Evolutionary conservation across 306 rosid species (phyloP).

Genomic region (Lathyrus sativus): DNA sequence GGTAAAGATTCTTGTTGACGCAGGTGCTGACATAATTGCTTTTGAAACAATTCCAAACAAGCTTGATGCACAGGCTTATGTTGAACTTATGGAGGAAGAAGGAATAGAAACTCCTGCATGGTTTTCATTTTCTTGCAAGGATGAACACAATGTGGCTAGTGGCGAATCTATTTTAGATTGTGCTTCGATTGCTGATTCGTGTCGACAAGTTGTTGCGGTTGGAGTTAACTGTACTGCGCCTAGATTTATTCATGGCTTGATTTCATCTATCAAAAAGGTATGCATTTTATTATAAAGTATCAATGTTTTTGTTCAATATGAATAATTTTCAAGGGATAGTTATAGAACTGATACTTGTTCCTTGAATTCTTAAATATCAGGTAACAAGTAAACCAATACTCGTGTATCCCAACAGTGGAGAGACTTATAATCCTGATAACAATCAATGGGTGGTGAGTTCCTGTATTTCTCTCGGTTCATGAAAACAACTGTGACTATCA

Average conservation of each 20-base stretch:
- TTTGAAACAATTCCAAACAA: slow-evolving; percentile 88
- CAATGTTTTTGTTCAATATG: slow-evolving; percentile 1
- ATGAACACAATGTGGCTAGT: slow-evolving; percentile 65
- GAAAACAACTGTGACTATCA: not conserved
- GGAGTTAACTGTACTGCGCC: slow-evolving; percentile 94
- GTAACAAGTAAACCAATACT: slow-evolving; percentile 68
- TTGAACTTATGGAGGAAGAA: slow-evolving; percentile 76
- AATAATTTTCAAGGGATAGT: not conserved
- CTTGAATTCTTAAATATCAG: slow-evolving; percentile 45
- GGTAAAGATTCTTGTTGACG: slow-evolving; percentile 68
- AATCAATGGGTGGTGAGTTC: slow-evolving; percentile 78
- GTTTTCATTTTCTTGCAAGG: slow-evolving; percentile 82
- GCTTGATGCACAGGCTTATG: slow-evolving; percentile 86
- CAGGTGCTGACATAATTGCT: slow-evolving; percentile 86
- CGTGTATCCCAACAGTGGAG: slow-evolving; percentile 91
- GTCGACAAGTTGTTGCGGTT: slow-evolving; percentile 67
- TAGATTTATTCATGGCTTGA: slow-evolving; percentile 69
- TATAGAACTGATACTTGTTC: not conserved
- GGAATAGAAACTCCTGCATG: slow-evolving; percentile 79
- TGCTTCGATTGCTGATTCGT: slow-evolving; percentile 71
- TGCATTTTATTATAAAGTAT: slow-evolving; percentile 7
- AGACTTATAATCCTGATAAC: slow-evolving; percentile 63
- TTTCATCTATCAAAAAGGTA: slow-evolving; percentile 65
- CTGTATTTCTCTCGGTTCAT: not conserved
- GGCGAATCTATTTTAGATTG: slow-evolving; percentile 82